Conservation (phyloP, 352 stramenopile species). For the Phytophthora hibernalis region DNA sequence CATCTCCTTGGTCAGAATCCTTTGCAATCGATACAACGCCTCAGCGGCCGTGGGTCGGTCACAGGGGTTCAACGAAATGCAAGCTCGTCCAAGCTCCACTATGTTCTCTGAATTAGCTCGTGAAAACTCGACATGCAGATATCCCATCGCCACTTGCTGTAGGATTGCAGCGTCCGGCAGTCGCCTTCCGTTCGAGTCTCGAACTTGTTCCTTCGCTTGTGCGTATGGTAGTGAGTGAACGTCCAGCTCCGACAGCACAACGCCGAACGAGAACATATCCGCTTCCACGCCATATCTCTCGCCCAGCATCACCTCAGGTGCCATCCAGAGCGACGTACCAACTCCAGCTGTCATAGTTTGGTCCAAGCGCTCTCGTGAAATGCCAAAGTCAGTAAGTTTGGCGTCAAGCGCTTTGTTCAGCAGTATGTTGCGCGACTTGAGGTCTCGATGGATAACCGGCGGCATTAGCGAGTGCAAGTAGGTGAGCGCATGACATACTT, state of each 20-base stretch:
- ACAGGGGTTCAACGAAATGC: conserved; percentile 33
- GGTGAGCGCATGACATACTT: conserved; percentile 37
- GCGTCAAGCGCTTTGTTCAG: conserved; percentile 33
- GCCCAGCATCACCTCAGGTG: conserved; percentile 61
- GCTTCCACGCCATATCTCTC: conserved; percentile 44
- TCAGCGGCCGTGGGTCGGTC: conserved; percentile 45
- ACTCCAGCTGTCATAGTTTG: conserved; percentile 44
- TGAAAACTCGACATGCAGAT: conserved; percentile 42
- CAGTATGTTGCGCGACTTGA: conserved; percentile 44
- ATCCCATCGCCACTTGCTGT: conserved; percentile 46
- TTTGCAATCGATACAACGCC: conserved; percentile 44
- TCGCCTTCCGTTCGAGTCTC: conserved; percentile 19
- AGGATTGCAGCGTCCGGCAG: conserved; percentile 40
- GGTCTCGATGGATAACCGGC: conserved; percentile 42
- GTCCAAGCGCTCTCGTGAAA: conserved; percentile 30
- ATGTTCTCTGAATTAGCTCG: conserved; percentile 8
- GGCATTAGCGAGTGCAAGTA: conserved; percentile 47
- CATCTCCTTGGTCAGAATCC: conserved; percentile 13
- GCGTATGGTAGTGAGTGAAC: conserved; percentile 36
- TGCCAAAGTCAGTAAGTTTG: conserved; percentile 46
- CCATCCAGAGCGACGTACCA: conserved; percentile 61
- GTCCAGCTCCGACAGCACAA: conserved; percentile 45
- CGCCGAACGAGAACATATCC: conserved; percentile 51
- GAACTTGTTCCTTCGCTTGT: conserved; percentile 32
- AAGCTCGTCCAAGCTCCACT: conserved; percentile 36